A percentile compares a stretch with the other conserved stretches of the same genome.
Conservation (phyloP, 1,284 basidiomycete genomes). For the Heterobasidion parviporum region DNA sequence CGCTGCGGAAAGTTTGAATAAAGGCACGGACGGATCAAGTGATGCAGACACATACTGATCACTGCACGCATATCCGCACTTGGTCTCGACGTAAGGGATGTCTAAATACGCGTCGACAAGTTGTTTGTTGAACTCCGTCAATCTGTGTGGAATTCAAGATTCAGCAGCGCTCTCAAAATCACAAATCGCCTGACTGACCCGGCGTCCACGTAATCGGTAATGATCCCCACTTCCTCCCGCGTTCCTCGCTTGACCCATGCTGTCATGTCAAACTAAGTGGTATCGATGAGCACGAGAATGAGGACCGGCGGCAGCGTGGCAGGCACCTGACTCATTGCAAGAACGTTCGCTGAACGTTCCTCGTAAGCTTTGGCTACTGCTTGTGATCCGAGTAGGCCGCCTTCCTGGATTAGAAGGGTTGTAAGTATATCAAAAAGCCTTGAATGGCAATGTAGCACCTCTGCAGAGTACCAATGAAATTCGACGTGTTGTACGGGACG, state of each 20-base stretch:
- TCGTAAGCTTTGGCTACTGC: conserved; percentile 82
- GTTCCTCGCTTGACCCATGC: conserved; percentile 94
- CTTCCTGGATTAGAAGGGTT: conserved; percentile 48
- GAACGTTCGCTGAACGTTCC: conserved; percentile 52
- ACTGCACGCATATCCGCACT: conserved; percentile 1
- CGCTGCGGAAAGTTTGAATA: conserved; percentile 34
- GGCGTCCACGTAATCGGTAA: conserved; percentile 80
- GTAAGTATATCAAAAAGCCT: background rate
- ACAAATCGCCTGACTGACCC: conserved; percentile 27
- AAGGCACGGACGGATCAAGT: conserved; percentile 13
- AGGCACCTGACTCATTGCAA: conserved; percentile 82
- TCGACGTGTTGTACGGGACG: conserved; percentile 75
- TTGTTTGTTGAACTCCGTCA: conserved; percentile 75
- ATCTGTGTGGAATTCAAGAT: conserved; percentile 27
- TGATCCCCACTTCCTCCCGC: conserved; percentile 82
- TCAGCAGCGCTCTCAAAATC: conserved; percentile 2
- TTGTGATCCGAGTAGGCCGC: conserved; percentile 91
- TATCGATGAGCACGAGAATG: conserved; percentile 9
- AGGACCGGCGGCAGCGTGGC: conserved; percentile 10
- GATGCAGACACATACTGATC: conserved; percentile 6
- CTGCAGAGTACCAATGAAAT: conserved; percentile 95
- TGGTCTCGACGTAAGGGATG: conserved; percentile 59
- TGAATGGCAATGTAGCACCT: conserved; percentile 32
- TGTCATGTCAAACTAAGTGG: conserved; percentile 80
- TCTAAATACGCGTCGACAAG: conserved; percentile 73